These are phyloP conservation scores for Fusarium pseudograminearum DNA, from an alignment of 2,329 filamentous ascomycete species.

Conservation along the genomic window DNA sequence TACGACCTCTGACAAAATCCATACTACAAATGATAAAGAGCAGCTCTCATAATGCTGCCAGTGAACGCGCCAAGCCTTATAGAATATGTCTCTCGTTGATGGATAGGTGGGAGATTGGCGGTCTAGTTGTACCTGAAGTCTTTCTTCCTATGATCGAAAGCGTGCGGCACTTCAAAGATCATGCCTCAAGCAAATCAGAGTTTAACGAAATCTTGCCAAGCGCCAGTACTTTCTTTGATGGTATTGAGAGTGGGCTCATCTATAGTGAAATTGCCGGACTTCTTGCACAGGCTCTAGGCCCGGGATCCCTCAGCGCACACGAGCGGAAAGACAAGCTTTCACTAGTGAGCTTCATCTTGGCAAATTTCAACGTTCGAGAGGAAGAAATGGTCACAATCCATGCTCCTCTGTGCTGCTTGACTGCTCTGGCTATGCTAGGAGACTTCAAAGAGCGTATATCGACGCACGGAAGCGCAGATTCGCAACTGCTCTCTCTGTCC, in stretches of 20 bases:
- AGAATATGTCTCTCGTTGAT: conserved; percentile 94
- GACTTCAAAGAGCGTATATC: conserved; percentile 59
- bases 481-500: conserved; percentile 49
- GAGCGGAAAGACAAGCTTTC: conserved; percentile 73
- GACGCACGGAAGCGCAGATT: conserved; percentile 49
- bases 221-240: conserved; percentile 96
- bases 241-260: conserved; percentile 93
- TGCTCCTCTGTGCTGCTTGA: conserved; percentile 74
- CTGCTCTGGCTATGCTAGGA: conserved; percentile 74
- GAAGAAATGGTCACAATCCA: conserved; percentile 95
- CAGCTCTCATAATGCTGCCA: conserved; percentile 47
- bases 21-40: conserved; percentile 79
- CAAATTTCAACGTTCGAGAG: conserved; percentile 92
- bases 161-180: conserved; percentile 78
- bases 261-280: conserved; percentile 84
- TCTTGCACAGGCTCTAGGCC: conserved; percentile 69
- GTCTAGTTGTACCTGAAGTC: conserved; percentile 85
- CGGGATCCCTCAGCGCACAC: conserved; percentile 56
- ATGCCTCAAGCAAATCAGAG: conserved; percentile 73
- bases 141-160: conserved; percentile 89
- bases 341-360: conserved; percentile 83
- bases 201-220: conserved; percentile 91
- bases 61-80: conserved; percentile 85
- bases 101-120: conserved; percentile 98
- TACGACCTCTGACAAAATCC: conserved; percentile 78